Evolutionary conservation across 2,329 filamentous ascomycete genomes (phyloP).

Genomic region (Coniochaeta sp.): DNA sequence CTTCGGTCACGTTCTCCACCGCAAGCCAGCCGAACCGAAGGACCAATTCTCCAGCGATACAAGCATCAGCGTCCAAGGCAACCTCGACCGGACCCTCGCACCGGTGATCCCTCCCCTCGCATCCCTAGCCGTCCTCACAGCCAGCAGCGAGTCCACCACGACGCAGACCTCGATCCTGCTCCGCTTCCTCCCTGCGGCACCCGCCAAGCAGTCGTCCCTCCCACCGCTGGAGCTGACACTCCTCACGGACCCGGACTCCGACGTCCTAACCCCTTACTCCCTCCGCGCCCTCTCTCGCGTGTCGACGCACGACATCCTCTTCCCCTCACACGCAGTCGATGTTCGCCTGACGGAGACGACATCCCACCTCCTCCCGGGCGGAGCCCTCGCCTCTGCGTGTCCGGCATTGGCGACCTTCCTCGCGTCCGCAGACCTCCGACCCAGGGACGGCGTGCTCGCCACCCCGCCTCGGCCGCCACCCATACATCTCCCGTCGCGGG

Average conservation of each 20-base stretch:
- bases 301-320: constrained; percentile 33
- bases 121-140: constrained; percentile 29
- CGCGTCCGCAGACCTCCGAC: constrained; percentile 33
- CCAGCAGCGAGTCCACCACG: constrained; percentile 19
- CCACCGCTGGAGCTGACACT: constrained; percentile 28
- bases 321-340: constrained; percentile 40
- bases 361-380: constrained; percentile 20
- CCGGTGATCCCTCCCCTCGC: constrained; percentile 40
- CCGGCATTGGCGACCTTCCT: constrained; percentile 36
- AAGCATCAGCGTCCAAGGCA: constrained; percentile 7
- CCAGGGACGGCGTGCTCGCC: constrained; percentile 40
- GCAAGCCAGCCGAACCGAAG: constrained; percentile 6
- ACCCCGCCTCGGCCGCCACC: constrained; percentile 23
- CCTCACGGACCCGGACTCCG: constrained; percentile 24
- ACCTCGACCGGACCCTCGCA: constrained; percentile 29
- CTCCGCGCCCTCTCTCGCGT: constrained; percentile 30
- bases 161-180: constrained; percentile 32
- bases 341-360: constrained; percentile 35
- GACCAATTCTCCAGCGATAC: too few relatives aligned
- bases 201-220: constrained; percentile 3
- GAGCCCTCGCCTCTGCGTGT: constrained; percentile 16
- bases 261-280: constrained; percentile 22
- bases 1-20: constrained; percentile 46
- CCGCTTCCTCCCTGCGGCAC: constrained; percentile 34
- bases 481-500: neutral